phyloP scores from a whole-genome alignment of 345 rosid genomes.

The Eucalyptus microcorys region DNA sequence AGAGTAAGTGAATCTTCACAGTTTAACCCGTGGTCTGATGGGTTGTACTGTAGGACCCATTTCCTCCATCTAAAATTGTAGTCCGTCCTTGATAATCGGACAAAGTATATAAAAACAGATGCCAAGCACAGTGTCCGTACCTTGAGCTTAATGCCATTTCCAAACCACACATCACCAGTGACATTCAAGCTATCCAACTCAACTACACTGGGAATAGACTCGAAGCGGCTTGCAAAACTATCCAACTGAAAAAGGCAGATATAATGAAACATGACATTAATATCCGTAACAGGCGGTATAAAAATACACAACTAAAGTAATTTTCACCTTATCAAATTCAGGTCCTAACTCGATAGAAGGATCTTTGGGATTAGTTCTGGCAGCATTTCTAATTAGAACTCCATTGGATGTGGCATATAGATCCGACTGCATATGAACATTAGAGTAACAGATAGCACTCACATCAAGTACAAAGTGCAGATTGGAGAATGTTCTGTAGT shows the following conservation, averaged over 20 bases:
- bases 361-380: slow-evolving; percentile 20
- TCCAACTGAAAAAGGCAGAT: slow-evolving; percentile 13
- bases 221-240: slow-evolving; percentile 33
- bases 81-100: not conserved
- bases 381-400: slow-evolving; percentile 14
- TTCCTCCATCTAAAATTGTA: not conserved
- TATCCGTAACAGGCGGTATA: not conserved
- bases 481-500: not conserved
- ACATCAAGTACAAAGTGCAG: not conserved
- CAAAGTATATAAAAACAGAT: not conserved
- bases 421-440: slow-evolving; percentile 42
- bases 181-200: slow-evolving; percentile 45
- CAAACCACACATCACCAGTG: slow-evolving; percentile 61
- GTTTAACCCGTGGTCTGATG: not conserved
- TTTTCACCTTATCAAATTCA: slow-evolving; percentile 41
- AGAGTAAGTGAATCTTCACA: not conserved
- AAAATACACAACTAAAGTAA: not conserved
- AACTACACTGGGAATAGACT: slow-evolving; percentile 44
- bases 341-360: slow-evolving; percentile 41
- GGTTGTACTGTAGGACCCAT: not conserved
- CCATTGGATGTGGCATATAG: slow-evolving; percentile 26
- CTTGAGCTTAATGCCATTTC: slow-evolving; percentile 40
- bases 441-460: not conserved
- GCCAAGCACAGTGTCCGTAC: slow-evolving; percentile 3
- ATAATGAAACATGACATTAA: not conserved